These are phyloP conservation scores for Suhomyces choctaworum DNA, from an alignment of 1,139 yeast genomes.

Conservation along the genomic window DNA sequence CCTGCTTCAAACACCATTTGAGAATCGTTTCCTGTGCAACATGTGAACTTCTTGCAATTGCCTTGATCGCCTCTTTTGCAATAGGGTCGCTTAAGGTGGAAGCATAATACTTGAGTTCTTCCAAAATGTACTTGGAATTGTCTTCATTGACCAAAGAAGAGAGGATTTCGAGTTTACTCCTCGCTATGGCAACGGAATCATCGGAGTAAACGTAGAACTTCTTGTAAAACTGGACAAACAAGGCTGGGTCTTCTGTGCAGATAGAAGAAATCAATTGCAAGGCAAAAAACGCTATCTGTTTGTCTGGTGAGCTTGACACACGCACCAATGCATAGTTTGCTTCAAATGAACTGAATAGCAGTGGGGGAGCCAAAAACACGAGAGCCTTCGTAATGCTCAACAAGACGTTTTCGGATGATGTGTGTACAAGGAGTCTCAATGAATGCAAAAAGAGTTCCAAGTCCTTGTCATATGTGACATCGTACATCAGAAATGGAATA, in stretches of 20 bases:
- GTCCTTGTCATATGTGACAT: constrained; percentile 55
- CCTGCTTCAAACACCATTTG: constrained; percentile 43
- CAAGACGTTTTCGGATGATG: constrained; percentile 61
- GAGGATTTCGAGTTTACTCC: constrained; percentile 63
- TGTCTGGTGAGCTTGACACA: constrained; percentile 28
- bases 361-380: constrained; percentile 54
- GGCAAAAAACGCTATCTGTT: constrained; percentile 38
- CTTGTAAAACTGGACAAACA: constrained; percentile 49
- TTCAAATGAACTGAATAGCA: constrained; percentile 45
- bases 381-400: constrained; percentile 61
- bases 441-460: constrained; percentile 52
- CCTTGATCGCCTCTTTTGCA: constrained; percentile 57
- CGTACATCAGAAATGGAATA: constrained; percentile 35
- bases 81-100: constrained; percentile 35
- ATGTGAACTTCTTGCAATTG: constrained; percentile 55
- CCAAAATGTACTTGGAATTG: constrained; percentile 54
- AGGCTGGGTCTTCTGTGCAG: constrained; percentile 34
- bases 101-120: constrained; percentile 69
- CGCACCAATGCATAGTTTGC: constrained; percentile 54
- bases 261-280: constrained; percentile 45
- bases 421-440: constrained; percentile 44
- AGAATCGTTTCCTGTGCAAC: constrained; percentile 35
- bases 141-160: constrained; percentile 55
- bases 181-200: constrained; percentile 51
- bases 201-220: constrained; percentile 61